phyloP scores from a whole-genome alignment of 2,329 filamentous ascomycete genomes.

The Coniochaeta sp. region DNA sequence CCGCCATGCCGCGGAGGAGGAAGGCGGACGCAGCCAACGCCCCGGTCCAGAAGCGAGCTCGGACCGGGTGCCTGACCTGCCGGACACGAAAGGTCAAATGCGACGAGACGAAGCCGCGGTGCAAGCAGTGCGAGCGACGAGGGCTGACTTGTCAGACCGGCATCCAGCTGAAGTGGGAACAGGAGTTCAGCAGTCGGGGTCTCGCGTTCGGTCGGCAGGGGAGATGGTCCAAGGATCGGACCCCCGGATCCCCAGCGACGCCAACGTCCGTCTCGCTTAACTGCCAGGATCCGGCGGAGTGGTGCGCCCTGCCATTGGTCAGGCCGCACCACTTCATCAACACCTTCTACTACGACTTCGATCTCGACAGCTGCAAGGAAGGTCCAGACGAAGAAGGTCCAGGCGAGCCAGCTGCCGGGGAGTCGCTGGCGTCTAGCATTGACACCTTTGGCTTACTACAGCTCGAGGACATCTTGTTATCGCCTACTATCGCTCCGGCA shows the following conservation, averaged over 20 bases:
- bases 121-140: constrained; percentile 26
- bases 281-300: constrained; percentile 7
- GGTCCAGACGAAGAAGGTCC: not conserved
- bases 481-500: not conserved
- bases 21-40: not conserved
- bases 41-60: constrained; percentile 2
- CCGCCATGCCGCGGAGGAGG: constrained; percentile 2
- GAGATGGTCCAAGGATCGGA: constrained; percentile 24
- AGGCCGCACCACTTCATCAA: constrained; percentile 10
- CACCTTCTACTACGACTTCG: constrained; percentile 2
- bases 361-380: not conserved
- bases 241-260: constrained; percentile 3
- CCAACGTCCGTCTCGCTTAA: constrained; percentile 10
- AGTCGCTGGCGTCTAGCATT: not conserved
- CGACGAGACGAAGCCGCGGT: constrained; percentile 35
- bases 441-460: not conserved
- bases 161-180: constrained; percentile 18
- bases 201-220: constrained; percentile 33
- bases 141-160: constrained; percentile 10
- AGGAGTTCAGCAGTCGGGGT: constrained; percentile 29
- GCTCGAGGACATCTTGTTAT: not conserved
- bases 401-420: not conserved
- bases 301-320: constrained; percentile 9
- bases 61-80: constrained; percentile 35
- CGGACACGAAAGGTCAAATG: constrained; percentile 41